A percentile compares a stretch with the other conserved stretches of the same genome.
Evolutionary conservation across 495 filamentous ascomycete genomes (phyloP).

Genomic region (Extremus antarcticus): DNA sequence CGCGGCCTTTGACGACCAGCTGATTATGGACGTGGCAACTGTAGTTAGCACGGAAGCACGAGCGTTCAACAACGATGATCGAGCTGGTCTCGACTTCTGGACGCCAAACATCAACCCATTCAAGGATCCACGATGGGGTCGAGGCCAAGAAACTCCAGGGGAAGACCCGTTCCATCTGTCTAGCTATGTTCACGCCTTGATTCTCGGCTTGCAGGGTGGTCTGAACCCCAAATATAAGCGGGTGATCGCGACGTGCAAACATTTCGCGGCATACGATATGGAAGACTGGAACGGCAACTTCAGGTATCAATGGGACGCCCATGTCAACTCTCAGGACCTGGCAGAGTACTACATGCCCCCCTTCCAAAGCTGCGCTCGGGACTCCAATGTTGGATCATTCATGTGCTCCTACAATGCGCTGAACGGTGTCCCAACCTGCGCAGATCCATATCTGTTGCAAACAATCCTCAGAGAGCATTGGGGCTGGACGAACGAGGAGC

Average conservation of each 20-base stretch:
- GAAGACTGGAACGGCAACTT: constrained; percentile 42
- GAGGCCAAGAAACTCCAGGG: constrained; percentile 53
- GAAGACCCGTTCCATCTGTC: constrained; percentile 50
- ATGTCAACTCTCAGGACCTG: constrained; percentile 16
- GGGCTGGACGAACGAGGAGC: constrained; percentile 22
- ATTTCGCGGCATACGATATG: constrained; percentile 43
- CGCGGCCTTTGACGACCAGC: constrained; percentile 48
- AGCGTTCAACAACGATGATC: constrained; percentile 53
- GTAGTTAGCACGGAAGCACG: constrained; percentile 53
- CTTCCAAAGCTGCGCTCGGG: constrained; percentile 11
- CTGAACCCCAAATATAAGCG: constrained; percentile 6
- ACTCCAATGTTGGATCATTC: constrained; percentile 12
- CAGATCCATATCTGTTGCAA: constrained; percentile 16
- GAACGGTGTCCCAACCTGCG: constrained; percentile 19
- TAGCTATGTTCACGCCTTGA: constrained; percentile 45
- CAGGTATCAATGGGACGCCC: constrained; percentile 11
- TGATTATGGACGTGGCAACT: constrained; percentile 46
- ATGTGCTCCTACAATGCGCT: constrained; percentile 20
- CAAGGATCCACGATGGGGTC: constrained; percentile 49
- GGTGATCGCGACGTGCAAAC: constrained; percentile 14
- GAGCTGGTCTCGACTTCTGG: constrained; percentile 50
- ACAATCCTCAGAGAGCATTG: constrained; percentile 17
- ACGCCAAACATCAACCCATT: constrained; percentile 63
- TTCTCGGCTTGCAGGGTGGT: constrained; percentile 12
- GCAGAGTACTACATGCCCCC: constrained; percentile 20